Evolutionary conservation across 2,329 filamentous ascomycete genomes (phyloP), one percentile per base, ranked within the genome.

Genomic region (Monosporascus sp.): DNA sequence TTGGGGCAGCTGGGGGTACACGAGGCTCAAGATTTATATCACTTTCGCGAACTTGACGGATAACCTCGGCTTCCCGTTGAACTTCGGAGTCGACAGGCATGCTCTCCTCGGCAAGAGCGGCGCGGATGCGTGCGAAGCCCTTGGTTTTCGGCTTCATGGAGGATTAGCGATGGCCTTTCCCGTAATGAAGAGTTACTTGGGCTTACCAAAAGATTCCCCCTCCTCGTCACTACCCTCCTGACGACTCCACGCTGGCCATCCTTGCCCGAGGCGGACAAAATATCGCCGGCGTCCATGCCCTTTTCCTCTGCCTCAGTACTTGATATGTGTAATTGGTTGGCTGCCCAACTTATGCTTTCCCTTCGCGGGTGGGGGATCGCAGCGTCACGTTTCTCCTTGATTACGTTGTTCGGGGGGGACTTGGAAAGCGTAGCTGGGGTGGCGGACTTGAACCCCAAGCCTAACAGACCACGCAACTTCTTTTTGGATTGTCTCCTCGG

Each of bases 31-130:
- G 72, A 48, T 84, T 83, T 57, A 86, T 80, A 63, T 97, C 92
- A 62, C 87, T 93, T 69, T 97, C 94, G 42, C 91, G 88, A 27
- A 97, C 92, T 70, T 97, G 94, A 49, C 90, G 89, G 57, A 99
- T 90, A 5, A 97, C 94, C 70, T 97, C 93, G 38, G 93, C 91
- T 74, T 99, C 94, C 39, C 91, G 86, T 50, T 89, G 86, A 53
- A 90, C 85, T 69, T 99, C 94, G 42, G 88, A 87, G 62, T 99
- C 94, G 9, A 96, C 78, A 0, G 94, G 94, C 0, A 91, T 84
- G 17, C 83, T 82, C 72, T 99, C 94, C 72, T 99, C 94, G 53
- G 89, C 79, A 1, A 99, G 79, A 3, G 91, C 91, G 8, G 93
- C 94, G 56, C 89, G 85, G 60, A 99, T 96, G 11, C 94, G 86